Conservation (phyloP, 78 protist species). For the Guillardia theta region DNA sequence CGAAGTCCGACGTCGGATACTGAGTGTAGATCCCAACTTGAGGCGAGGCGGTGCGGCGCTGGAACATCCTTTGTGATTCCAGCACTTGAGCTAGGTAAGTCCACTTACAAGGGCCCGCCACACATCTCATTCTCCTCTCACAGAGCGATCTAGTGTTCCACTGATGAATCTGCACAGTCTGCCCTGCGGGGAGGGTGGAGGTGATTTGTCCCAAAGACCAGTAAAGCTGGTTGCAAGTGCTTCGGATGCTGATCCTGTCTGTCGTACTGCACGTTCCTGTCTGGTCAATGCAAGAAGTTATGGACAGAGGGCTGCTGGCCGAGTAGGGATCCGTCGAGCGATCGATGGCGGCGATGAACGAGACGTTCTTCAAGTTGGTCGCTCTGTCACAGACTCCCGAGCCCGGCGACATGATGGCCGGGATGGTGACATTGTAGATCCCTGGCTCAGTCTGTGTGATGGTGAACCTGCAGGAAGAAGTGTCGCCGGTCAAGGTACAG, state of each 20-base stretch:
- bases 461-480: neutral
- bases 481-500: neutral
- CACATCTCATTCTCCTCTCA: neutral
- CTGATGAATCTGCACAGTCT: slow-evolving; percentile 10
- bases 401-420: neutral
- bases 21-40: neutral
- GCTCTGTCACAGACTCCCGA: neutral
- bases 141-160: neutral
- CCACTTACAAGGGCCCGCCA: neutral
- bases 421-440: neutral
- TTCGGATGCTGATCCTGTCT: neutral
- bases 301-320: neutral
- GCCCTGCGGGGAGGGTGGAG: slow-evolving; percentile 5
- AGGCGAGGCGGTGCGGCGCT: slow-evolving; percentile 8
- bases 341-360: neutral
- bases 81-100: neutral
- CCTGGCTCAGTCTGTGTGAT: neutral
- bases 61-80: neutral
- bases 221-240: neutral
- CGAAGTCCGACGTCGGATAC: neutral
- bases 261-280: neutral
- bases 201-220: neutral
- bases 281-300: slow-evolving; percentile 9
- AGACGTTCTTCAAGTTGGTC: neutral
- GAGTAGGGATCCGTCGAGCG: slow-evolving; percentile 27